Base-by-base conservation (phyloP, 768 basidiomycete species). In the Termitomyces sp. region DNA sequence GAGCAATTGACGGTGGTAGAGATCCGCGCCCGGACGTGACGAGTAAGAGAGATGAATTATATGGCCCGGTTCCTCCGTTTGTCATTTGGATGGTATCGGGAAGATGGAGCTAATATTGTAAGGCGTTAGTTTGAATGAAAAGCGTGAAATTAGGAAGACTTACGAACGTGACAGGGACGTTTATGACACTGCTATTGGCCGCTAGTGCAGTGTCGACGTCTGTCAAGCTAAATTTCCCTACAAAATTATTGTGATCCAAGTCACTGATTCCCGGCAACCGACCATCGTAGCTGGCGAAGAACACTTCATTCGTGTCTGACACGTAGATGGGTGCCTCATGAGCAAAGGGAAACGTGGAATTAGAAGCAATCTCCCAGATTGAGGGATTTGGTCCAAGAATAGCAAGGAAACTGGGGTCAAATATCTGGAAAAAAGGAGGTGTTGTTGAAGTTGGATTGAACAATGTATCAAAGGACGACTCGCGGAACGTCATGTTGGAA, bases 251-350 rank as follows among this genome's bases (percentile, higher is more conserved):
- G 58, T 85, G 79, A 63, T 87, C 69, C 52, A 86, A 69, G 61
- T 85, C 85, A 54, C 81, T 88, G 66, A 80, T 78, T 5, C 87
- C 87, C 2, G 87, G 75, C 35, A 81, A 57, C 1, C 86, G 87
- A 8, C 88, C 88, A 58, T 80, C 83, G 61, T 84, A 88, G 70
- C 85, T 86, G 5, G 82, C 77, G 66, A 92, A 93, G 73, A 84
- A 86, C 2, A 93, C 76, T 62, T 87, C 83, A 64, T 91, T 82
- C 20, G 84, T 86, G n/a, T 75, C 78, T 4, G 84, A 72, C 32
- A 82, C 73, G 69, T 85, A 90, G 1, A 91, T 76, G 0, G 88
- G 88, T 2, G 88, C 91, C 72, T 93, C 91, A 66, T 93, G 90
- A n/a, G 89, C 89, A 61, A 90, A 84, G 3, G 86, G 85, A 68